These are phyloP conservation scores for Hemerocallis citrina DNA, from an alignment of 106 monocot species.

Conservation along the genomic window DNA sequence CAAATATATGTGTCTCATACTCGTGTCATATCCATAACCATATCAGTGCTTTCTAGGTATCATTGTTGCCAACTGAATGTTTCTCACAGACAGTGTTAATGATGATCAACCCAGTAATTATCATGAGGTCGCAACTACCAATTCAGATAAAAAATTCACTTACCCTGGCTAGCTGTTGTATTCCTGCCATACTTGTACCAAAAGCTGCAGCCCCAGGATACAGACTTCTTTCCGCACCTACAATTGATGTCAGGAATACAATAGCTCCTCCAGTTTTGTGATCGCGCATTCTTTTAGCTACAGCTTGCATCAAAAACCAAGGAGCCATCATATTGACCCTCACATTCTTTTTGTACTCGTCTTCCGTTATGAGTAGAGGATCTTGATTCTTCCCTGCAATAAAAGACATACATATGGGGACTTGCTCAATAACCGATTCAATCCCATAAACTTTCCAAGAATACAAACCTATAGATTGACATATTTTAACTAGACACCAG, in stretches of 20 bases:
- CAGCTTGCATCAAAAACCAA: constrained; percentile 81
- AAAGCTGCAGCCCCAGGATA: constrained; percentile 77
- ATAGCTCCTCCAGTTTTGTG: constrained; percentile 61
- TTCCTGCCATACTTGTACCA: constrained; percentile 65
- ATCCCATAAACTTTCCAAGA: too few species aligned
- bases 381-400: constrained; percentile 67
- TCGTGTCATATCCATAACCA: too few species aligned
- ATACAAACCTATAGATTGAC: background rate
- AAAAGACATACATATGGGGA: background rate
- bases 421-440: background rate
- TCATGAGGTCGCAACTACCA: too few species aligned
- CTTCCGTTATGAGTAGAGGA: constrained; percentile 41
- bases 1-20: too few species aligned
- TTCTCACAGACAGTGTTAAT: too few species aligned
- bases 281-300: constrained; percentile 71
- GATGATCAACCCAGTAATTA: too few species aligned
- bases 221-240: constrained; percentile 84
- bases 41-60: too few species aligned
- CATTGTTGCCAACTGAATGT: too few species aligned
- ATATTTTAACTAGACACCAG: too few species aligned
- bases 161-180: constrained; percentile 77
- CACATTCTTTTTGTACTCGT: constrained; percentile 62
- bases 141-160: constrained; percentile 12
- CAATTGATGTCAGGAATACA: constrained; percentile 62
- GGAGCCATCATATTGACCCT: constrained; percentile 80